Percentiles rank a stretch among this genome's conserved stretches.
Conservation (phyloP, 108 stramenopile genomes). For the Licmophora abbreviata region DNA sequence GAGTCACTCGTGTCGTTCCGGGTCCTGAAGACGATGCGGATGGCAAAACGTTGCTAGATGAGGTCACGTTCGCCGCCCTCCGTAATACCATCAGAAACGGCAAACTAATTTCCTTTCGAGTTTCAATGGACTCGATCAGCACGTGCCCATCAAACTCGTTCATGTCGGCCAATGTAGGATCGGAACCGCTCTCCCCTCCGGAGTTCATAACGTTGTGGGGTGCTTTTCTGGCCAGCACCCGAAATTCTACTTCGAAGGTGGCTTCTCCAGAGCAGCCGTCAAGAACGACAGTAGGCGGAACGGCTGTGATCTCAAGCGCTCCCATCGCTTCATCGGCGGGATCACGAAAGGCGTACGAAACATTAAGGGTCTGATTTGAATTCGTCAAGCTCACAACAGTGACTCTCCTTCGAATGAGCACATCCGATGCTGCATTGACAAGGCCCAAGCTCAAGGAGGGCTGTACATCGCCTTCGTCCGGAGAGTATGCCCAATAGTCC, state of each 20-base stretch:
- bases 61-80: neutral
- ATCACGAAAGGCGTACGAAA: neutral
- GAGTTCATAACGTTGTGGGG: slow-evolving; percentile 18
- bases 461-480: slow-evolving; percentile 8
- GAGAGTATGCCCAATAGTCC: slow-evolving; percentile 22
- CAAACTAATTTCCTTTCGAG: slow-evolving; percentile 9
- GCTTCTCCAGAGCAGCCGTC: neutral
- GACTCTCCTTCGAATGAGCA: neutral
- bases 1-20: neutral
- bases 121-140: neutral
- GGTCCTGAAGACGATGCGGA: neutral
- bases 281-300: neutral
- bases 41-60: neutral
- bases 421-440: slow-evolving; percentile 9
- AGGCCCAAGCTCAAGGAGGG: slow-evolving; percentile 19
- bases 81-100: slow-evolving; percentile 16
- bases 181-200: neutral
- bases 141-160: slow-evolving; percentile 27
- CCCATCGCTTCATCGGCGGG: neutral
- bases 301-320: neutral
- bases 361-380: neutral
- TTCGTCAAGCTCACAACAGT: neutral
- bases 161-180: slow-evolving; percentile 5
- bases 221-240: slow-evolving; percentile 9
- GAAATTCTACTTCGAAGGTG: slow-evolving; percentile 9